Conservation (phyloP, 192 early-diverging fungal species). For the Gonapodya sp. region DNA sequence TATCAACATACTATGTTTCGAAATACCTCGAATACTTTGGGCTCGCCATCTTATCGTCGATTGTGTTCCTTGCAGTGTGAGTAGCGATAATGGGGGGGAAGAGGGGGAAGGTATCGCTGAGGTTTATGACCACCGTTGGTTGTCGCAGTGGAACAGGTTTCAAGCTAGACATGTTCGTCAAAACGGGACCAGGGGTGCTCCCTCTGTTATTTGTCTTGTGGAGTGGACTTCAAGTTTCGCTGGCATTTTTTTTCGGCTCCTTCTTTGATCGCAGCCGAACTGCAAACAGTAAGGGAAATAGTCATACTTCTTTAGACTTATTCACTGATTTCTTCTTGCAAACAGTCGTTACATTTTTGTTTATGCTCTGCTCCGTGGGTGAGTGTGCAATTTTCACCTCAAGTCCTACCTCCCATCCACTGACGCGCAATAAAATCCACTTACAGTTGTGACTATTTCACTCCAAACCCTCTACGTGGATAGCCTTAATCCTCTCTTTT, state of each 20-base stretch:
- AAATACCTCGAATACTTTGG: conserved; percentile 52
- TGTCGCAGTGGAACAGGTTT: too few relatives aligned
- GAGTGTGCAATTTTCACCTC: too few relatives aligned
- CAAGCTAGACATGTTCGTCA: conserved; percentile 52
- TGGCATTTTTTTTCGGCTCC: conserved; percentile 55
- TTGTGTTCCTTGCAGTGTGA: conserved; percentile 55
- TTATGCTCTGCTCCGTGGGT: conserved; percentile 55
- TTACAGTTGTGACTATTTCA: conserved; percentile 49
- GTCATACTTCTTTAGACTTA: too few relatives aligned
- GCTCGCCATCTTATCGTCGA: conserved; percentile 42
- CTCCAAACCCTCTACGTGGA: conserved; percentile 29
- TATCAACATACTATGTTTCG: conserved; percentile 45
- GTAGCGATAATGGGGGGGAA: too few relatives aligned
- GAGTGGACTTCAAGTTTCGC: conserved; percentile 48
- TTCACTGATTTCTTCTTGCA: too few relatives aligned
- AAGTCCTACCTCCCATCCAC: neutral
- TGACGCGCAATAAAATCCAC: too few relatives aligned
- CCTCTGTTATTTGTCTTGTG: conserved; percentile 52
- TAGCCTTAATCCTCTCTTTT: conserved; percentile 27
- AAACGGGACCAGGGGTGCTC: conserved; percentile 38
- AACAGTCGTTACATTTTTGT: conserved; percentile 46
- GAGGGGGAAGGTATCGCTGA: too few relatives aligned
- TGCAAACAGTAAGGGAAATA: conserved; percentile 41
- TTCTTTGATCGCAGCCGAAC: conserved; percentile 46
- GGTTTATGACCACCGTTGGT: too few relatives aligned